Base-by-base conservation (phyloP, 2,329 filamentous ascomycete genomes). In the Trichophyton benhamiae region DNA sequence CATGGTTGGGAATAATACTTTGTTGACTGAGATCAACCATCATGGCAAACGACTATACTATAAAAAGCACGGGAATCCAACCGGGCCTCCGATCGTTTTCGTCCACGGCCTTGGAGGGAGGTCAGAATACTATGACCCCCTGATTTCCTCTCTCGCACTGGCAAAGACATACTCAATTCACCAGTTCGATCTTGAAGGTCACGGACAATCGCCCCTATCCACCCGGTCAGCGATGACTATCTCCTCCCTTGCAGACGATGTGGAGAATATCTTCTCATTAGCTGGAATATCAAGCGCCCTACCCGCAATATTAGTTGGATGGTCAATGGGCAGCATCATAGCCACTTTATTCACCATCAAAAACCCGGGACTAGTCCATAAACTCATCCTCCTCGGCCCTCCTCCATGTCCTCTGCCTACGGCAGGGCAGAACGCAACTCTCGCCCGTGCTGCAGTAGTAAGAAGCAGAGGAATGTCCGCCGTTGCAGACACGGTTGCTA, bases 31-130 rank as follows among this genome's bases (percentile, higher is more conserved):
- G 22, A n/a, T 53, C 9, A 53, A 33, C 49, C 67, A 80, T 61
- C 75, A 74, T 63, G 68, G 69, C 38, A 81, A 79, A 64, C 65
- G 67, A 0, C 66, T 80, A 0, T 72, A 76, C 65, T 76, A 78
- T 65, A 71, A 72, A 58, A 66, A 63, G 33, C 38, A 68, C 33
- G 74, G 72, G 9, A 67, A 27, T n/a, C 22, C 42, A 27, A 13
- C 48, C 64, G 13, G 68, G 64, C 11, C 68, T 1, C 66, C 74
- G 0, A 68, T 80, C 5, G 68, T 83, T 25, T 83, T 83, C 64
- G 69, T 84, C n/a, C 82, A 83, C 63, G 81, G 82, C 4, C 72
- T 84, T 0, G 81, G 80, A 2, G 78, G 76, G 1, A 78, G 74
- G 0, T 71, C 71, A 2, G 73, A 76, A 3, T 78, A 71, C 65